Percentiles rank a stretch among this genome's conserved stretches.
Evolutionary conservation across 2,329 filamentous ascomycete species (phyloP).

Genomic region (Dactylellina cionopaga): DNA sequence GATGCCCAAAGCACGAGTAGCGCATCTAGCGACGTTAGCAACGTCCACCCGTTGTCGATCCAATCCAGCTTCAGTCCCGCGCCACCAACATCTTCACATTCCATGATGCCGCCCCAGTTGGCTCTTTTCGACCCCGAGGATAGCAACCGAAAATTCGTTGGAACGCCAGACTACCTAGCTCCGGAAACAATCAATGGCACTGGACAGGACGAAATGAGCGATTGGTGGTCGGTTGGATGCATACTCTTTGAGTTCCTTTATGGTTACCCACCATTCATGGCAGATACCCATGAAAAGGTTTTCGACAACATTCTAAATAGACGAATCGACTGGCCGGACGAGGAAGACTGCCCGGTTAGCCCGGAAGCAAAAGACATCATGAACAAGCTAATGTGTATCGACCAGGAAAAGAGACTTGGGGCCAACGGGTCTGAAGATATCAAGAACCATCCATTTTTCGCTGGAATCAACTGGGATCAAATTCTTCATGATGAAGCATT

Average conservation of each 20-base stretch:
- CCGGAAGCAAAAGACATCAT: conserved; percentile 92
- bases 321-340: conserved; percentile 90
- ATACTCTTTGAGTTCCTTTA: conserved; percentile 97
- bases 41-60: conserved; percentile 55
- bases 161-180: conserved; percentile 94
- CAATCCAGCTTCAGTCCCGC: conserved; percentile 52
- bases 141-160: conserved; percentile 90
- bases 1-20: conserved; percentile 75
- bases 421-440: conserved; percentile 95
- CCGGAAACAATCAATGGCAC: conserved; percentile 96
- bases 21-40: conserved; percentile 74
- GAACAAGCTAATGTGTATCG: conserved; percentile 86
- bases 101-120: conserved; percentile 89
- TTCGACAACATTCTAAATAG: conserved; percentile 95
- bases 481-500: conserved; percentile 94
- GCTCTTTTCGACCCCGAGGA: conserved; percentile 95
- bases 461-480: conserved; percentile 85
- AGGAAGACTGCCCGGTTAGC: conserved; percentile 75
- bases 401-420: conserved; percentile 83
- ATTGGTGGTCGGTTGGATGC: conserved; percentile 99
- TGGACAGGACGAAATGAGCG: conserved; percentile 95
- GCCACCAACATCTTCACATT: conserved; percentile 61
- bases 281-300: conserved; percentile 85
- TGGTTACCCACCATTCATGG: conserved; percentile 93
- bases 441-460: conserved; percentile 87